Base-by-base conservation (phyloP, 495 filamentous ascomycete genomes). In the Lophium mytilinum region DNA sequence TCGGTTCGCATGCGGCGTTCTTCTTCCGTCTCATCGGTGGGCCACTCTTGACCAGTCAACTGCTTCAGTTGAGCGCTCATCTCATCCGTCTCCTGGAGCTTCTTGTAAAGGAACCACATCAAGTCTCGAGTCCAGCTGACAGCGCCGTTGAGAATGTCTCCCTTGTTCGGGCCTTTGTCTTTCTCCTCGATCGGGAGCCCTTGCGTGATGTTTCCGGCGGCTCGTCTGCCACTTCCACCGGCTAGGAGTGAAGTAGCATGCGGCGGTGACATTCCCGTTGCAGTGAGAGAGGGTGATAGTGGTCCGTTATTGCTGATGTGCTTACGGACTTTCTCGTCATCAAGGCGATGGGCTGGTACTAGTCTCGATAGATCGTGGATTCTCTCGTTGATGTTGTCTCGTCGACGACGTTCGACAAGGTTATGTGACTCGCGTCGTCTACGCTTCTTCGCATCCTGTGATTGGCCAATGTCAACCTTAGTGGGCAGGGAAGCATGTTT, bases 141-240 rank as follows among this genome's bases (percentile, higher is more conserved):
- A 14, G 93, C 87, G 33, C 93, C 93, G 68, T 97, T 97, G 53
- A 98, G 83, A 52, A 98, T 97, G 66, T 98, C 93, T 41, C 93
- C 93, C 73, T 98, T 98, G 77, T 97, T 97, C 0, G 93, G 93
- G 0, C 94, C 94, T 62, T 97, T 96, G 72, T 98, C 93, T 64
- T 97, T 98, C 59, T 98, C 93, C 63, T 98, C 93, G 30, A 92
- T 81, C 0, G 91, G 88, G 37, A 95, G 78, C 18, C 92, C 90
- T 57, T 90, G 87, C 4, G 89, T 94, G 57, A 96, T 95, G 66
- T 86, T 93, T 35, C 90, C 90, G 7, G 87, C 81, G 8, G 93
- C 93, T 48, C 93, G 81, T 55, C 90, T 83, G 12, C 88, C 93
- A 59, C 74, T 79, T 43, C 89, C 88, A 1, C 89, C 92, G 12